Base-by-base conservation (phyloP, 306 rosid species). In the Cucurbita moschata region DNA sequence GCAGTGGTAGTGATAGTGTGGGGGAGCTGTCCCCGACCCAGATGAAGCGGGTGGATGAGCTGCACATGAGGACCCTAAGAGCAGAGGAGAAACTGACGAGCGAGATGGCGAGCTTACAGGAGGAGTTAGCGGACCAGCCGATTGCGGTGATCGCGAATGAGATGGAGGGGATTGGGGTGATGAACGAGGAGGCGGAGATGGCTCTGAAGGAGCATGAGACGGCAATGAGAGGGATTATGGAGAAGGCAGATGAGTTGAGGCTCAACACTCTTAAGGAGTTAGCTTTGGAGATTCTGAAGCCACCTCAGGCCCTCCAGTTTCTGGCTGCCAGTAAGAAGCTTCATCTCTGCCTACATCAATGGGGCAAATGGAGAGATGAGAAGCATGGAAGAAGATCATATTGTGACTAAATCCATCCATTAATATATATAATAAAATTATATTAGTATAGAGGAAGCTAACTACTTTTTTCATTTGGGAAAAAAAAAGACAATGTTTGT, bases 281-380 rank as follows among this genome's bases (percentile, higher is more conserved):
- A 1, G 3, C 81, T 0, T 50, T 50, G 54, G 61, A 39, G 40
- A 76, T 83, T 38, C 30, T 83, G 30, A 60, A 55, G 4, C 81
- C 82, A 4, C 10, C 30, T 39, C 82, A 82, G 42, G 77, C 71
- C 0, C 71, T 77, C 21, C 82, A 78, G 10, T 83, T 78, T 56
- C 19, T 82, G 57, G 76, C 75, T 6, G 74, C 75, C 0, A 55
- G 86, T 46, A 82, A 78, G 75, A 80, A 85, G 84, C 83, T 80
- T 46, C 84, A 80, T 42, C 77, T 85, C 0, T 78, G 81, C 5
- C 54, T 80, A 38, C 88, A 80, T 60, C 43, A 63, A 55, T 76
- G 86, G 86, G 79, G 86, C 0, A 78, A 83, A 73, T 62, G 10
- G 52, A 79, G 81, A 75, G 87, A 84, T 46, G 58, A 26, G 16